These are phyloP conservation scores for Collybia mongolica DNA, from an alignment of 768 basidiomycete genomes.

Conservation along the genomic window DNA sequence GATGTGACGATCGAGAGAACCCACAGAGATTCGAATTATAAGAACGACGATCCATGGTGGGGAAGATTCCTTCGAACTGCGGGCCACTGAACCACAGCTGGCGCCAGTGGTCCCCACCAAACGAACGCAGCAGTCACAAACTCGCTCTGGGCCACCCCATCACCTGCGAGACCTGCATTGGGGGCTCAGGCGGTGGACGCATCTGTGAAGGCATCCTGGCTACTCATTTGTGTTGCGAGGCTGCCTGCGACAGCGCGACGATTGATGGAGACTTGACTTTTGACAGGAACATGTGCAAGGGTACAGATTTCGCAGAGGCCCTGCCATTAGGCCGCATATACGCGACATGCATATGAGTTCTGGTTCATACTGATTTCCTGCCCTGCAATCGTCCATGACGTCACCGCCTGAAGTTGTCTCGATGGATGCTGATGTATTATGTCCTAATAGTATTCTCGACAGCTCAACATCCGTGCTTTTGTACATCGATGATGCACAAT, in stretches of 20 bases:
- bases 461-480: too few species aligned
- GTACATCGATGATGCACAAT: too few species aligned
- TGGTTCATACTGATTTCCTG: not conserved
- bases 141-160: constrained; percentile 66
- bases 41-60: constrained; percentile 85
- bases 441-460: too few species aligned
- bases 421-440: too few species aligned
- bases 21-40: constrained; percentile 93
- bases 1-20: constrained; percentile 31
- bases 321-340: constrained; percentile 26
- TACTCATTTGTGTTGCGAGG: not conserved
- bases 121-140: constrained; percentile 58
- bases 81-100: constrained; percentile 95
- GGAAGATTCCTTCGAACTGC: constrained; percentile 94
- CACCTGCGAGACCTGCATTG: constrained; percentile 6
- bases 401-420: too few species aligned
- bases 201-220: constrained; percentile 1
- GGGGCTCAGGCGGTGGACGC: not conserved
- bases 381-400: not conserved
- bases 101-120: constrained; percentile 69
- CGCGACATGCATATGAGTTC: not conserved
- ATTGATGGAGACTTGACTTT: constrained; percentile 15
- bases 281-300: constrained; percentile 35
- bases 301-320: constrained; percentile 51
- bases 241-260: constrained; percentile 23